phyloP scores from a whole-genome alignment of 2,329 filamentous ascomycete species.

The Alternaria gaisen region DNA sequence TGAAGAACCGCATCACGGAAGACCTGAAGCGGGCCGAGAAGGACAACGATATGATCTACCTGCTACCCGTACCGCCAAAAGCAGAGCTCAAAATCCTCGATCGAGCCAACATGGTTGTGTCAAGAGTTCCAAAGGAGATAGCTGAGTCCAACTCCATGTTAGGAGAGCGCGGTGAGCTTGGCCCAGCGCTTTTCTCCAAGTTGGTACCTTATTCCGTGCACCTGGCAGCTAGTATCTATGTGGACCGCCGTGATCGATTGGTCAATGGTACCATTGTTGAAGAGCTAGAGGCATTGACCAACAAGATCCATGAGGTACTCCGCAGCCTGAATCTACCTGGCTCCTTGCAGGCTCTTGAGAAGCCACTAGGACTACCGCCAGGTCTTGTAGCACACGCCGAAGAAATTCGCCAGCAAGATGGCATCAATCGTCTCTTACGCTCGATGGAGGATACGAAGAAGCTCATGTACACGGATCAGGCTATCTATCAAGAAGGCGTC shows the following conservation, averaged over 20 bases:
- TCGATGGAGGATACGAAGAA: slow-evolving; percentile 91
- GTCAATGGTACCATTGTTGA: slow-evolving; percentile 88
- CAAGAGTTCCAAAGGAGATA: slow-evolving; percentile 82
- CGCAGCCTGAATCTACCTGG: slow-evolving; percentile 88
- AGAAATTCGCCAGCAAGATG: slow-evolving; percentile 91
- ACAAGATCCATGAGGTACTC: slow-evolving; percentile 79
- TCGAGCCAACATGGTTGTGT: slow-evolving; percentile 85
- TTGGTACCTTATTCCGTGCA: slow-evolving; percentile 96
- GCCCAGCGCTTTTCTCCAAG: slow-evolving; percentile 85
- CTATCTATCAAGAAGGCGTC: slow-evolving; percentile 83
- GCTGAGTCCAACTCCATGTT: slow-evolving; percentile 81
- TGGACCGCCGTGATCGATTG: slow-evolving; percentile 86
- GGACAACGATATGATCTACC: slow-evolving; percentile 95
- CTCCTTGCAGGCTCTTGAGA: slow-evolving; percentile 92
- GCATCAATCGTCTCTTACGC: slow-evolving; percentile 76
- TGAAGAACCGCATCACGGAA: slow-evolving; percentile 84
- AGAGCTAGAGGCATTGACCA: slow-evolving; percentile 82
- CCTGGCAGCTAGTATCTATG: slow-evolving; percentile 93
- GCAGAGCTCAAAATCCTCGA: slow-evolving; percentile 86
- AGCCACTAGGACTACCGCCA: slow-evolving; percentile 88
- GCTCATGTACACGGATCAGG: slow-evolving; percentile 79
- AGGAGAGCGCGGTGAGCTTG: slow-evolving; percentile 81
- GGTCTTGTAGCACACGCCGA: slow-evolving; percentile 89
- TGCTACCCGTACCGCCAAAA: slow-evolving; percentile 86
- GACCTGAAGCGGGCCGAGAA: slow-evolving; percentile 92